A percentile compares a stretch with the other conserved stretches of the same genome.
Evolutionary conservation across 2,329 filamentous ascomycete species (phyloP).

Genomic region (Paramyrothecium sp.): DNA sequence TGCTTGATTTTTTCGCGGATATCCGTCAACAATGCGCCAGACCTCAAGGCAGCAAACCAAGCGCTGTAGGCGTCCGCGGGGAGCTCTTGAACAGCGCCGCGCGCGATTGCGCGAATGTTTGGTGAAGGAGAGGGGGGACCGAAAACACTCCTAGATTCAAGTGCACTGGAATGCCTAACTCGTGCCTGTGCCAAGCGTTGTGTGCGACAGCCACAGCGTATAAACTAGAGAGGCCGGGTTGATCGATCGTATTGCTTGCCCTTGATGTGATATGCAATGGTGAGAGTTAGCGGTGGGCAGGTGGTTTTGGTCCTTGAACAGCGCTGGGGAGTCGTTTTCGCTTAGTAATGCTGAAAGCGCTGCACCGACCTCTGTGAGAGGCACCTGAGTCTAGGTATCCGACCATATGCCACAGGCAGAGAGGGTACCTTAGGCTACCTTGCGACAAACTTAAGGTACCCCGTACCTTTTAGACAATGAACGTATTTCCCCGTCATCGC

Average conservation of each 20-base stretch:
- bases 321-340: not conserved
- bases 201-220: not conserved
- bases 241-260: not conserved
- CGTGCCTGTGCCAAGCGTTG: not conserved
- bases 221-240: no score
- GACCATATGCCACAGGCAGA: no score
- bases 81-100: not conserved
- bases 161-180: not conserved
- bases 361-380: no score
- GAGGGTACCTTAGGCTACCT: no score
- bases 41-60: not conserved
- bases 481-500: no score
- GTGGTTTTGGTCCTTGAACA: constrained; percentile 9
- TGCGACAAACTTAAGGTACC: no score
- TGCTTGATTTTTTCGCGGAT: no score
- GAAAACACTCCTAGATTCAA: not conserved
- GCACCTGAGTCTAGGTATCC: no score
- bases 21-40: no score
- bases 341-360: constrained; percentile 8
- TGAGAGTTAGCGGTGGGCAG: constrained; percentile 7
- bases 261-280: constrained; percentile 11
- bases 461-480: no score
- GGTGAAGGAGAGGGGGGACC: not conserved
- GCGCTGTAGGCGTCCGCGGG: constrained; percentile 1
- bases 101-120: not conserved